Percentiles rank a stretch among this genome's conserved stretches.
Conservation (phyloP, 139 green algal genomes). For the Zygnema cylindricum region DNA sequence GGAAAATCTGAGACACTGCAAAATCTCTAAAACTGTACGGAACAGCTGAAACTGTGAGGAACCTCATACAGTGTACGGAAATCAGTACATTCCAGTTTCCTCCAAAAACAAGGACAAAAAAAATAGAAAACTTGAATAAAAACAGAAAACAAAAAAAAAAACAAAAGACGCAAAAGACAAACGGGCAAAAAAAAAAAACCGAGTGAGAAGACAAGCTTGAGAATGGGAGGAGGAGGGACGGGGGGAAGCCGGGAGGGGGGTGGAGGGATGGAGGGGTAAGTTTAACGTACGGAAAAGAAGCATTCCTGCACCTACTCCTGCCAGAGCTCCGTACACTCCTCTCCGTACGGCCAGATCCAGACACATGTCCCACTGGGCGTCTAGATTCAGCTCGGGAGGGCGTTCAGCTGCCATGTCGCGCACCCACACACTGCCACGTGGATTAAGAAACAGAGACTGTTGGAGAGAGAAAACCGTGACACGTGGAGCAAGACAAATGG, state of each 20-base stretch:
- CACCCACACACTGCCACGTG: background rate
- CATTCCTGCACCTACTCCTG: slow-evolving; percentile 29
- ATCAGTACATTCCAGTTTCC: too few relatives aligned
- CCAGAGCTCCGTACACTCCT: slow-evolving; percentile 53
- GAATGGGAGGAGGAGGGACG: background rate
- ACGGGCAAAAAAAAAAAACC: background rate
- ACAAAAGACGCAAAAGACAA: background rate
- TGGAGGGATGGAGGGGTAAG: background rate
- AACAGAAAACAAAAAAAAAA: background rate
- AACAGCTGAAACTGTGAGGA: too few relatives aligned
- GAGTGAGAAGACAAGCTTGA: background rate
- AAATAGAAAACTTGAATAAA: too few relatives aligned
- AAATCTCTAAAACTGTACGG: too few relatives aligned
- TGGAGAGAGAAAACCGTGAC: too few relatives aligned
- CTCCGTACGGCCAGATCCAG: slow-evolving; percentile 58
- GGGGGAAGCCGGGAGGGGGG: background rate
- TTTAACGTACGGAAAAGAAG: slow-evolving; percentile 59
- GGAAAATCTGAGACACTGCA: too few relatives aligned
- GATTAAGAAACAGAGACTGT: too few relatives aligned
- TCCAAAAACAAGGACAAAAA: too few relatives aligned
- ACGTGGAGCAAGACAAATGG: too few relatives aligned
- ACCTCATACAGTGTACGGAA: too few relatives aligned
- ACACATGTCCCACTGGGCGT: slow-evolving; percentile 61
- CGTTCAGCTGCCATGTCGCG: background rate
- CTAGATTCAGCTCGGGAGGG: slow-evolving; percentile 33